These are phyloP conservation scores for Arthrobotrys conoides DNA, from an alignment of 2,329 filamentous ascomycete genomes.

Conservation along the genomic window DNA sequence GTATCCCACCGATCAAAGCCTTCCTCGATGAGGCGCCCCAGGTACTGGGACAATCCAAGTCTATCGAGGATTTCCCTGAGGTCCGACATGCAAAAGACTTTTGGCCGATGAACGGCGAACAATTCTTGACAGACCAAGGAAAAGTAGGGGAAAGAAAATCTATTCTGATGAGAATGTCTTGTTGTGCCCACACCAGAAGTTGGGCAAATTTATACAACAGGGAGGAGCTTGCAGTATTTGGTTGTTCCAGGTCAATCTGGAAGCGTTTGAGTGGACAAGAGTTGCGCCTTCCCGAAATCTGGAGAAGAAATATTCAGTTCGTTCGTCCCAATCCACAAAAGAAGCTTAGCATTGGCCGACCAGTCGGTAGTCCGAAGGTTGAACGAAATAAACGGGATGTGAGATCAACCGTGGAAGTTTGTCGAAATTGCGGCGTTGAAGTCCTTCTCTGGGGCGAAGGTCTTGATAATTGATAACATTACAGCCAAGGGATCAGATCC, in stretches of 20 bases:
- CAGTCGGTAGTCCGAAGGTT: conserved; percentile 38
- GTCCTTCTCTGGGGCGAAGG: conserved; percentile 52
- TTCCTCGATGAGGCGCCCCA: conserved; percentile 79
- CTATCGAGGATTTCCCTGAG: conserved; percentile 78
- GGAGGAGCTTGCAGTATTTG: conserved; percentile 59
- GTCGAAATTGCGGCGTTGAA: conserved; percentile 48
- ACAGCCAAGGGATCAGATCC: conserved; percentile 57
- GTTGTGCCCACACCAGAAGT: conserved; percentile 40
- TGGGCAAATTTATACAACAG: conserved; percentile 60
- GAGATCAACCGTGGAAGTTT: conserved; percentile 43
- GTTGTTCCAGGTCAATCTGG: conserved; percentile 42
- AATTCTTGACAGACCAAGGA: conserved; percentile 23
- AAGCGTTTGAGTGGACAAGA: conserved; percentile 53
- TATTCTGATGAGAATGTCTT: conserved; percentile 39
- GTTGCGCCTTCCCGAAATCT: conserved; percentile 60
- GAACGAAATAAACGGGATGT: conserved; percentile 18
- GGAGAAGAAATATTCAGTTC: conserved; percentile 35
- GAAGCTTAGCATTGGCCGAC: conserved; percentile 47
- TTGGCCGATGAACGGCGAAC: conserved; percentile 30
- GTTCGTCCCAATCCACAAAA: conserved; percentile 50
- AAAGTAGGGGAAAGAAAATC: conserved; percentile 9
- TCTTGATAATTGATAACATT: conserved; percentile 61
- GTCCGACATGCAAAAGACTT: conserved; percentile 73
- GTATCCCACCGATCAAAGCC: conserved; percentile 90
- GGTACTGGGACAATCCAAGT: conserved; percentile 84